phyloP scores from a whole-genome alignment of 2,329 filamentous ascomycete genomes.

The Phaeophleospora eucalypticola region DNA sequence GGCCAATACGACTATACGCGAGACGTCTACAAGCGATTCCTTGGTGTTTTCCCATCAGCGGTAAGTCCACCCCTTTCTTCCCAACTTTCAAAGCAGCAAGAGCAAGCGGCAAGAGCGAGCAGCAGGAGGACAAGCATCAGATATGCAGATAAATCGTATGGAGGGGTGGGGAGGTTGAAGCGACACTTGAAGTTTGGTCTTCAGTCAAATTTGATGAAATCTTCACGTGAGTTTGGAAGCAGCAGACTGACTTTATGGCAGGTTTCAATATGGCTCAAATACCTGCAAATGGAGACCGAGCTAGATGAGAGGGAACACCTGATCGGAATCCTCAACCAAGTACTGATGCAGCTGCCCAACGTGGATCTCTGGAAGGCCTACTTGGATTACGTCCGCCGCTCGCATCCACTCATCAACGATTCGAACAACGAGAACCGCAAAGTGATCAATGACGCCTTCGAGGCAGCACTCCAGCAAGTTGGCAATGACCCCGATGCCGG shows the following conservation, averaged over 20 bases:
- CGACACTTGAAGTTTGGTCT: too few relatives aligned
- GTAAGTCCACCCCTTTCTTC: constrained; percentile 57
- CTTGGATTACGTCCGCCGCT: constrained; percentile 87
- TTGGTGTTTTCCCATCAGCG: constrained; percentile 82
- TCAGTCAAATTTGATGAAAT: too few relatives aligned
- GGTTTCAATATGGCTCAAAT: constrained; percentile 89
- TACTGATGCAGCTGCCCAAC: constrained; percentile 72
- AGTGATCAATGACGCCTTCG: constrained; percentile 80
- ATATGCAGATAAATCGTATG: too few relatives aligned
- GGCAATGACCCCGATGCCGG: constrained; percentile 89
- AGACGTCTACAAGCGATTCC: constrained; percentile 76
- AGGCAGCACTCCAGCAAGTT: constrained; percentile 84
- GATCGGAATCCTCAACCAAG: constrained; percentile 78
- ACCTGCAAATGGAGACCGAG: constrained; percentile 83
- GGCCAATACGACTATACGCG: constrained; percentile 79
- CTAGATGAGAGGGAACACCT: constrained; percentile 76
- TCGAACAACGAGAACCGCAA: constrained; percentile 69
- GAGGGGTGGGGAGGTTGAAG: too few relatives aligned
- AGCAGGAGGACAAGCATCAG: too few relatives aligned
- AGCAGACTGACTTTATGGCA: constrained; percentile 36
- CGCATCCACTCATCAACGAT: constrained; percentile 82
- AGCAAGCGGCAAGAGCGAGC: too few relatives aligned
- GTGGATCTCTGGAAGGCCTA: constrained; percentile 90
- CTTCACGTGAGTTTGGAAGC: not conserved
- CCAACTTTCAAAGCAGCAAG: too few relatives aligned